A percentile compares a stretch with the other conserved stretches of the same genome.
These are phyloP conservation scores for Coleophoma cylindrospora DNA, from an alignment of 2,329 filamentous ascomycete species.

Conservation along the genomic window DNA sequence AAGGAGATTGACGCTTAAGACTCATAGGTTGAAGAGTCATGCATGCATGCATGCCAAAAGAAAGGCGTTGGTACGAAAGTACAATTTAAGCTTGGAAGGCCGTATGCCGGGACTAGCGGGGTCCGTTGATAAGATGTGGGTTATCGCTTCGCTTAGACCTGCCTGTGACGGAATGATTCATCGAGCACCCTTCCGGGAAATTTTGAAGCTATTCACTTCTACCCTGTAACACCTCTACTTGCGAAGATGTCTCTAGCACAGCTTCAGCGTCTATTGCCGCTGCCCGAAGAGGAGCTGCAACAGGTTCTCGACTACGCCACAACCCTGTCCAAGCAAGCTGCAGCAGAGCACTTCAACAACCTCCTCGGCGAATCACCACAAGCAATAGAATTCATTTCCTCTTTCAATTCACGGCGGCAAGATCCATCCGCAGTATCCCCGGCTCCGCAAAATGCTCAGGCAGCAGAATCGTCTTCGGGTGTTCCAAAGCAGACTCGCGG, in stretches of 20 bases:
- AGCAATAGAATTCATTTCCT: conserved; percentile 65
- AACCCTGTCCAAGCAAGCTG: conserved; percentile 70
- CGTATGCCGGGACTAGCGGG: no score
- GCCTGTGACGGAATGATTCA: neutral
- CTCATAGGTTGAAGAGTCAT: neutral
- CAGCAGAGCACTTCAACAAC: conserved; percentile 80
- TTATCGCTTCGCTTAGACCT: no score
- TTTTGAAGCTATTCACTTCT: neutral
- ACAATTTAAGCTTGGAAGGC: neutral
- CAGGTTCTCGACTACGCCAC: conserved; percentile 81
- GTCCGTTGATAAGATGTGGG: no score
- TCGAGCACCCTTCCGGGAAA: neutral
- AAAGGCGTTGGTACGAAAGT: neutral
- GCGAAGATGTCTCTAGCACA: conserved; percentile 49
- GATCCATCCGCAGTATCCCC: conserved; percentile 27
- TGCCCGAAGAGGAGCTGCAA: conserved; percentile 78
- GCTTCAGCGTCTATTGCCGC: conserved; percentile 72
- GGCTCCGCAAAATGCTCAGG: conserved; percentile 4
- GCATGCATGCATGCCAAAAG: neutral
- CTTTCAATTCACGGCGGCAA: conserved; percentile 64
- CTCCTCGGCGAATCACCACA: conserved; percentile 82
- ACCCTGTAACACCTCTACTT: neutral
- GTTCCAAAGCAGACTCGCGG: conserved; percentile 45
- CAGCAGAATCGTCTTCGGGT: conserved; percentile 7
- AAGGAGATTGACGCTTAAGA: neutral